Base-by-base conservation (phyloP, 129 eudicot species). In the Dittrichia graveolens region DNA sequence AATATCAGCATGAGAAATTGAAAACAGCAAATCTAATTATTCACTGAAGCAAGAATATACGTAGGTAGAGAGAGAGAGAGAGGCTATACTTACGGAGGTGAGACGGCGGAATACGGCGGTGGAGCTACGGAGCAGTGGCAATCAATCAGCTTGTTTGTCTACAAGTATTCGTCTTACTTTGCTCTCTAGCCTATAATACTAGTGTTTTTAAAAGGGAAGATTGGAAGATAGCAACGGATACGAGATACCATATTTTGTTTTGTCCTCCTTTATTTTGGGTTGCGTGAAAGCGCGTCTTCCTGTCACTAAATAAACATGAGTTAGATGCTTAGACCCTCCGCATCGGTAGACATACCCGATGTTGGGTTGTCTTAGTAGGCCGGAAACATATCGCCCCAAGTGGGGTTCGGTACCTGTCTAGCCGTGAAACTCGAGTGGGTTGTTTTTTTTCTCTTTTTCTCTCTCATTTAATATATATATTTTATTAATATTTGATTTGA, bases 121-220 rank as follows among this genome's bases (percentile, higher is more conserved):
- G 68, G 68, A 3, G 69, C 58, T 35, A 46, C 66, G 31, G 19
- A 19, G 77, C 71, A 35, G 14, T 8, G 44, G 15, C 53, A 15
- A 77, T 76, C 53, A 15, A 77, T 76, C 41, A 44, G 50, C 18
- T 18, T 58, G 48, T 80, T 75, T 83, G 88, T 83, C 74, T 15
- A 58, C 34, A 65, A 84, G 75, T 49, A 57, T 65, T 80, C 75
- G 80, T 73, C 80, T 70, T 68, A 24, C 7, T 2, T 5, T 13
- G 16, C 4, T 6, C 46, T 43, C 35, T 15, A 24, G 65, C 15
- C 41, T 60, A 7, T 40, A 8, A 4, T 65, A 15, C 40, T 46
- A 9, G 34, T 60, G 64, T 31, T 63, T 18, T 13, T 34, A 37
- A 41, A 46, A 50, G 53, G 31, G 19, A 65, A 40, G 55, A 64